Evolutionary conservation across 306 rosid species (phyloP).

Genomic region (Spatholobus suberectus): DNA sequence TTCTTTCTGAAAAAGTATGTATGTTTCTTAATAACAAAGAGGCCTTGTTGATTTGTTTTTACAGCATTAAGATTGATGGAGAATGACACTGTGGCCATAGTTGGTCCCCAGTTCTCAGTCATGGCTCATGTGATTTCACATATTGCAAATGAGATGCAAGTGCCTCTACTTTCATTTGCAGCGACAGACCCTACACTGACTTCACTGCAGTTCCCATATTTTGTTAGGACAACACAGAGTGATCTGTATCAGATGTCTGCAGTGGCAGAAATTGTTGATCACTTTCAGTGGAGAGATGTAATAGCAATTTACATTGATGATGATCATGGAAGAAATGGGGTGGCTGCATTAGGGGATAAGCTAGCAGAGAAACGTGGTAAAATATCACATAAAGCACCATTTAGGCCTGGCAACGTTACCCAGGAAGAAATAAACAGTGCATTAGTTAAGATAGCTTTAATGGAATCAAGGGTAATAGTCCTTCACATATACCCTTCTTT

Average conservation of each 20-base stretch:
- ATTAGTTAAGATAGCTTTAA: conserved; percentile 59
- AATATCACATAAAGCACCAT: conserved; percentile 69
- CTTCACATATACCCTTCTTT: conserved; percentile 53
- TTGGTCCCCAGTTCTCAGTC: conserved; percentile 63
- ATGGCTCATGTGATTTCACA: conserved; percentile 61
- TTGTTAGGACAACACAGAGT: conserved; percentile 67
- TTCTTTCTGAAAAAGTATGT: no score
- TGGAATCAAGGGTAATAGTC: conserved; percentile 72
- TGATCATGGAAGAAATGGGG: conserved; percentile 84
- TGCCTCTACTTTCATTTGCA: conserved; percentile 61
- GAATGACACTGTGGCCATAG: conserved; percentile 62
- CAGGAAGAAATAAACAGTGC: conserved; percentile 53
- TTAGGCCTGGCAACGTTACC: conserved; percentile 38
- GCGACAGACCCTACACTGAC: conserved; percentile 79
- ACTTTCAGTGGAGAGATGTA: conserved; percentile 78
- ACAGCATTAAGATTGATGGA: conserved; percentile 62
- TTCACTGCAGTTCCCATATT: conserved; percentile 78
- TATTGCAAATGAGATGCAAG: conserved; percentile 58
- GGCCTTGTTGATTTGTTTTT: neutral
- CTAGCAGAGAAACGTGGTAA: conserved; percentile 71
- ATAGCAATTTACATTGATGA: conserved; percentile 77
- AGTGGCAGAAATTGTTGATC: conserved; percentile 63
- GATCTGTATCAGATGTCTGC: conserved; percentile 85
- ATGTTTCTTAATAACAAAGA: neutral
- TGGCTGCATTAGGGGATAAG: conserved; percentile 63